Base-by-base conservation (phyloP, 2,329 filamentous ascomycete genomes). In the Arachnopeziza araneosa region DNA sequence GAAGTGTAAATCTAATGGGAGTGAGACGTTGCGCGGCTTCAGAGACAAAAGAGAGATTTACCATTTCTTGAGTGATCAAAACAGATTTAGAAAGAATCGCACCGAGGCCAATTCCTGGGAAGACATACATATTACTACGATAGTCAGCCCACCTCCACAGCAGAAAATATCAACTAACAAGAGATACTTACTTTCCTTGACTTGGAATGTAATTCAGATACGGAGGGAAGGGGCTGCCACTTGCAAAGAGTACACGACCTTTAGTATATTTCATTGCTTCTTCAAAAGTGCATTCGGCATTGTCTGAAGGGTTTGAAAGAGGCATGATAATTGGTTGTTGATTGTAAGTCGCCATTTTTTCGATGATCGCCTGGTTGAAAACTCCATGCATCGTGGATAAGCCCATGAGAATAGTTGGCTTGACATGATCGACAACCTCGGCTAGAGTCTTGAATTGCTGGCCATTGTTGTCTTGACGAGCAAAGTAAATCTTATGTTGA, bases 51-150 rank as follows among this genome's bases (percentile, higher is more conserved):
- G 24, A 22, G 30, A 36, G n/a, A 19, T 51, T 30, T 63, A 69
- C 67, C 68, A 71, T 71, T 58, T 69, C 65, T 63, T 70, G 65
- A 26, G 55, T 67, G 24, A 96, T 77, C 1, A 84, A 79, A 17
- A 77, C 78, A 2, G 88, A 80, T 32, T 90, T 85, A 53, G 81
- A 86, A 1, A 96, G 81, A 1, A 96, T 83, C 2, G 83, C 83
- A 12, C 90, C 91, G 1, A 96, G 85, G 0, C 91, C 91, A 61
- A 96, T 93, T 1, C 91, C 91, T 0, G 91, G 91, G 73, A 96
- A 96, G 12, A 88, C 87, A 51, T 90, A 89, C 7, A 88, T 90
- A 75, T 96, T 96, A 77, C 96, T 96, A 24, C 32, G 44, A 6
- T 55, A 22, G 21, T 61, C 49, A 58, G 50, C 50, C 22, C 44